A percentile compares a stretch with the other conserved stretches of the same genome.
Evolutionary conservation across 129 eudicot genomes (phyloP).

Genomic region (Helichrysum umbraculigerum): DNA sequence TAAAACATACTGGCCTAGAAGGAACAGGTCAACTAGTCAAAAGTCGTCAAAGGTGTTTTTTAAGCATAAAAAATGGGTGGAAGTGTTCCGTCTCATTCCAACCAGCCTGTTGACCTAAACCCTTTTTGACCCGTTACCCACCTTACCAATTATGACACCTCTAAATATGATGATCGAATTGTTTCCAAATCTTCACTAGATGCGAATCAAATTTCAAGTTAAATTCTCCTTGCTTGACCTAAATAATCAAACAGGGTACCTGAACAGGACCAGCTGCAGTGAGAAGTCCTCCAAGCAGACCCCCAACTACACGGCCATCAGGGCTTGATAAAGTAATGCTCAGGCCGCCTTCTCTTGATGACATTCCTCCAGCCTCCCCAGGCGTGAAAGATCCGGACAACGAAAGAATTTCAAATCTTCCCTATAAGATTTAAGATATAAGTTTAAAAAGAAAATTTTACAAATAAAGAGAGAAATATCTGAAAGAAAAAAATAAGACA

Average conservation of each 20-base stretch:
- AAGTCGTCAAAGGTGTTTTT: not conserved
- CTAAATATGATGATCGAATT: not conserved
- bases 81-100: not conserved
- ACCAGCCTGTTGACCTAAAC: not conserved
- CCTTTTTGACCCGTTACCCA: not conserved
- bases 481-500: not conserved
- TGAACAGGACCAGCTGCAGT: slow-evolving; percentile 82
- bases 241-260: slow-evolving; percentile 40
- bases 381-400: slow-evolving; percentile 77
- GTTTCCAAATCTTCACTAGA: not conserved
- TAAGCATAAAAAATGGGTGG: not conserved
- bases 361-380: slow-evolving; percentile 47
- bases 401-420: slow-evolving; percentile 76
- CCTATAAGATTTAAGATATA: slow-evolving; percentile 49
- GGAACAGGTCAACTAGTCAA: not conserved
- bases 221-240: slow-evolving; percentile 12
- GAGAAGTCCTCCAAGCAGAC: slow-evolving; percentile 65
- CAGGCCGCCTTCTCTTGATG: slow-evolving; percentile 48
- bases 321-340: slow-evolving; percentile 66
- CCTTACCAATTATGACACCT: not conserved
- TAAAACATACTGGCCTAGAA: not conserved
- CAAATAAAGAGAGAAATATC: not conserved
- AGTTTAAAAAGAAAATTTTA: not conserved
- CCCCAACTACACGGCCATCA: slow-evolving; percentile 78
- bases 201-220: not conserved